A percentile compares a stretch with the other conserved stretches of the same genome.
These are phyloP conservation scores for Psilocybe cyanescens DNA, from an alignment of 768 basidiomycete species.

Conservation along the genomic window DNA sequence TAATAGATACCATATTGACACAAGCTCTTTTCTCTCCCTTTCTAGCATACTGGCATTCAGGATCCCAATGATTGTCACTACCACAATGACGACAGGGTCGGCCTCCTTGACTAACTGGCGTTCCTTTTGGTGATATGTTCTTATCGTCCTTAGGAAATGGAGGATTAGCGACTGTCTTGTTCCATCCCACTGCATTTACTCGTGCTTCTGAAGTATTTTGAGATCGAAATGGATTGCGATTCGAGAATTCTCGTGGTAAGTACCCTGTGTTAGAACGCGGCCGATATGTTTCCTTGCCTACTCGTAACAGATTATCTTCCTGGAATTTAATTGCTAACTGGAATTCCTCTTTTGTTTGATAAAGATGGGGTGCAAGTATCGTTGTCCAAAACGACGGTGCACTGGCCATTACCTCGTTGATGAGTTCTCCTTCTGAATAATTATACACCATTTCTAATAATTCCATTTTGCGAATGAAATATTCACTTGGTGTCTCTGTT, in stretches of 20 bases:
- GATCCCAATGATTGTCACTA: slow-evolving; percentile 35
- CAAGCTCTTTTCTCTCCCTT: slow-evolving; percentile 16
- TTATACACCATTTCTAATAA: slow-evolving; percentile 17
- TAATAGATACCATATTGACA: slow-evolving; percentile 16
- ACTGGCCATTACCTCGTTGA: slow-evolving; percentile 37
- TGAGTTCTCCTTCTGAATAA: slow-evolving; percentile 31
- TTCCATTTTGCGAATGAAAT: slow-evolving; percentile 34
- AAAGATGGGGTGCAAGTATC: slow-evolving; percentile 31
- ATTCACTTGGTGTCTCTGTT: slow-evolving; percentile 34
- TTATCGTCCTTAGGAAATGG: slow-evolving; percentile 26
- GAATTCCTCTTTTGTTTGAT: slow-evolving; percentile 23
- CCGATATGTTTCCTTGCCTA: not conserved
- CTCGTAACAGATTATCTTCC: slow-evolving; percentile 8
- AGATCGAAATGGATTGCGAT: not conserved
- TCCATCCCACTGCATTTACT: slow-evolving; percentile 8
- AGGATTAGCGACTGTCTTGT: slow-evolving; percentile 4
- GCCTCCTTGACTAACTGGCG: slow-evolving; percentile 22
- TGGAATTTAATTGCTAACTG: slow-evolving; percentile 22
- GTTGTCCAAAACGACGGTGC: slow-evolving; percentile 33
- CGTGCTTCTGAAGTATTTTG: not conserved
- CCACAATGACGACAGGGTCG: slow-evolving; percentile 37
- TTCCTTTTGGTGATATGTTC: slow-evolving; percentile 12
- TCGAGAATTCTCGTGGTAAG: not conserved
- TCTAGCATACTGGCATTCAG: slow-evolving; percentile 30
- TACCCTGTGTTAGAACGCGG: not conserved